phyloP scores from a whole-genome alignment of 108 stramenopile genomes.

The Pseudonitzschia delicatissima region DNA sequence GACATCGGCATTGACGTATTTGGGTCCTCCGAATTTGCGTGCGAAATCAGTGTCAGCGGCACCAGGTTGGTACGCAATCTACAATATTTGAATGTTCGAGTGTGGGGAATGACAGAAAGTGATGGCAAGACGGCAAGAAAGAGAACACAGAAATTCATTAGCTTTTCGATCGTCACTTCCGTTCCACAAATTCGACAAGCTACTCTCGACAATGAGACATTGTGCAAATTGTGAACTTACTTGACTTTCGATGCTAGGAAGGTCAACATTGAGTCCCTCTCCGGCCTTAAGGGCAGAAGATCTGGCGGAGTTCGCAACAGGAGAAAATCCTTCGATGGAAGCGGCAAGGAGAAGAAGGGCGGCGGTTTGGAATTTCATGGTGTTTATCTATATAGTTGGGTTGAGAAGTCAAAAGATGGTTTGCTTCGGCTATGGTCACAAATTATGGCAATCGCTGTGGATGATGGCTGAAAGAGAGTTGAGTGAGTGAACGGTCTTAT shows the following conservation, averaged over 20 bases:
- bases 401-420: not conserved
- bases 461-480: not conserved
- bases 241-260: conserved; percentile 26
- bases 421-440: no score
- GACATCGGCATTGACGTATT: conserved; percentile 74
- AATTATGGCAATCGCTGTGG: no score
- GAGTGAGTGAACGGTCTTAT: not conserved
- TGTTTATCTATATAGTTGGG: not conserved
- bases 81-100: conserved; percentile 3
- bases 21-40: conserved; percentile 51
- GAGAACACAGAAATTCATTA: no score
- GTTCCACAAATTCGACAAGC: not conserved
- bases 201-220: not conserved
- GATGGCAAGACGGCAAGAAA: no score
- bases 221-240: conserved; percentile 13
- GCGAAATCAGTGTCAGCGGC: conserved; percentile 82
- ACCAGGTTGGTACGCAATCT: conserved; percentile 75
- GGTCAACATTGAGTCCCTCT: conserved; percentile 8
- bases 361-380: conserved; percentile 20
- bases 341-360: conserved; percentile 19
- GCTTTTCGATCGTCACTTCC: no score
- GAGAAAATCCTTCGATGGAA: conserved; percentile 14
- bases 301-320: not conserved
- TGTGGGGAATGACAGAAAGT: no score
- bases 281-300: not conserved